Percentiles rank a stretch among this genome's conserved stretches.
phyloP scores from a whole-genome alignment of 1,284 basidiomycete species.

The Butyriboletus appendiculatus region DNA sequence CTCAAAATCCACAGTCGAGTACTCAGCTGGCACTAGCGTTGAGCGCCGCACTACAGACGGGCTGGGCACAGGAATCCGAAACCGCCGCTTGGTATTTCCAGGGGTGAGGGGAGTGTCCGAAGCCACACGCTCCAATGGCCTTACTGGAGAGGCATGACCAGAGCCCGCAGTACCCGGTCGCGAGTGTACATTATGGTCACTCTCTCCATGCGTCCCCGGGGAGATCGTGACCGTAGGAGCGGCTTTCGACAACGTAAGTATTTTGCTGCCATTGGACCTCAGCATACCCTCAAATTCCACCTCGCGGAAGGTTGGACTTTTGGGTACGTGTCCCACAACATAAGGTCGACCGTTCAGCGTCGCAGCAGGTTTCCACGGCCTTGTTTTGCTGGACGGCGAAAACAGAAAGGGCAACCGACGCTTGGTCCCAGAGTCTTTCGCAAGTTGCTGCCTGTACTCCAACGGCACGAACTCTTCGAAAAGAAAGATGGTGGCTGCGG shows the following conservation, averaged over 20 bases:
- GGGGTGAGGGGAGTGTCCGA: conserved; percentile 35
- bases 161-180: conserved; percentile 29
- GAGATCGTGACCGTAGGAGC: conserved; percentile 27
- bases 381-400: conserved; percentile 43
- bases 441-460: conserved; percentile 80
- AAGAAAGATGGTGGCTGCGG: conserved; percentile 62
- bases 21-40: conserved; percentile 61
- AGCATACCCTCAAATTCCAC: conserved; percentile 81
- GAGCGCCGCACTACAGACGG: conserved; percentile 48
- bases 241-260: conserved; percentile 50
- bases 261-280: conserved; percentile 59
- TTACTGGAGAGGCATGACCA: conserved; percentile 16
- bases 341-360: conserved; percentile 79
- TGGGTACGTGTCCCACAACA: conserved; percentile 65
- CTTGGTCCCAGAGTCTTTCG: conserved; percentile 43
- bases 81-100: conserved; percentile 43
- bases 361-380: conserved; percentile 74
- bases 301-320: conserved; percentile 61
- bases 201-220: conserved; percentile 17
- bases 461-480: conserved; percentile 89
- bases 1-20: conserved; percentile 76
- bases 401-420: conserved; percentile 54
- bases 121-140: conserved; percentile 26
- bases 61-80: conserved; percentile 57
- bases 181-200: conserved; percentile 20